These are phyloP conservation scores for Solanum rostratum DNA, from an alignment of 257 asterid genomes.

Conservation along the genomic window DNA sequence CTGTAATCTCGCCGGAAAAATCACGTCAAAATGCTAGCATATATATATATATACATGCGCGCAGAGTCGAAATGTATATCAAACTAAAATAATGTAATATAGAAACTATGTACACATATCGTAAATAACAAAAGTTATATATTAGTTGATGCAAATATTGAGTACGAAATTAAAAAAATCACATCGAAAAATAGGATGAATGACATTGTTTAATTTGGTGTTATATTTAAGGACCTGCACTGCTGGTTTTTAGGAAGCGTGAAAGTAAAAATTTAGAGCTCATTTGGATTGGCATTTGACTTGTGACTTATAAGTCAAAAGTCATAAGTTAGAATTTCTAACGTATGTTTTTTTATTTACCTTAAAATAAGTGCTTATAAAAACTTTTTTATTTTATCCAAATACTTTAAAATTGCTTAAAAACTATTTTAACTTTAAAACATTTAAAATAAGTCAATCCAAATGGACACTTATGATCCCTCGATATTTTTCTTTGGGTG, in stretches of 20 bases:
- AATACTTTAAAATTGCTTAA: too few relatives aligned
- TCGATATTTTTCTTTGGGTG: too few relatives aligned
- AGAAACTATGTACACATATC: background rate
- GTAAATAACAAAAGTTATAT: background rate
- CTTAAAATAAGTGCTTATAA: too few relatives aligned
- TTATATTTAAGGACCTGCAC: background rate
- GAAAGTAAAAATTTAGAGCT: background rate
- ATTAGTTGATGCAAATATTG: too few relatives aligned
- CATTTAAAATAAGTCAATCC: too few relatives aligned
- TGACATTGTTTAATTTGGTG: background rate
- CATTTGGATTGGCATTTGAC: too few relatives aligned
- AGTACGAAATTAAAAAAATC: background rate
- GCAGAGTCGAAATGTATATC: background rate
- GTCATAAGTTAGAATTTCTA: too few relatives aligned
- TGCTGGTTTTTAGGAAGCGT: background rate
- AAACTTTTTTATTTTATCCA: too few relatives aligned
- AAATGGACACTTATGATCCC: too few relatives aligned
- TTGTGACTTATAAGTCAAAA: too few relatives aligned
- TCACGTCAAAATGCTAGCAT: background rate
- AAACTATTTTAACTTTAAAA: too few relatives aligned
- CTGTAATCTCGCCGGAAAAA: background rate
- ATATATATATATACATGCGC: background rate
- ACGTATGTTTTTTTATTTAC: too few relatives aligned
- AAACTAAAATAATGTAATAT: background rate
- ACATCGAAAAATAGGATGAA: background rate